Percentiles rank a stretch among this genome's conserved stretches.
These are phyloP conservation scores for Xylaria sp. DNA, from an alignment of 2,329 filamentous ascomycete species.

Conservation along the genomic window DNA sequence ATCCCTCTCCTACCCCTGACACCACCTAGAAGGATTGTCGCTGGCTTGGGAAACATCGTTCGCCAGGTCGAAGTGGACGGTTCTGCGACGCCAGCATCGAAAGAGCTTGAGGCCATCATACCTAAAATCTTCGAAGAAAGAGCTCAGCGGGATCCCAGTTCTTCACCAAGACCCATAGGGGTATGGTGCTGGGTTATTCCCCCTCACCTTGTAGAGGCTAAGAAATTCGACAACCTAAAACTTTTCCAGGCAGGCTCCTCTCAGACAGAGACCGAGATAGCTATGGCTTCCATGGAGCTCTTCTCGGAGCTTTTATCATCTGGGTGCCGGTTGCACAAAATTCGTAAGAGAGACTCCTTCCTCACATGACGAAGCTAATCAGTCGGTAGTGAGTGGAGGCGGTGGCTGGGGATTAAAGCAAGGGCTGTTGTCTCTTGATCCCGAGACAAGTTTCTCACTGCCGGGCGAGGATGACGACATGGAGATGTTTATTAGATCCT, in stretches of 20 bases:
- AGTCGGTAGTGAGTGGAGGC: slow-evolving; percentile 70
- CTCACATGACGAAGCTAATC: slow-evolving; percentile 30
- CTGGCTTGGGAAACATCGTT: slow-evolving; percentile 80
- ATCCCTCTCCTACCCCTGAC: slow-evolving; percentile 68
- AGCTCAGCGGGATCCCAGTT: slow-evolving; percentile 34
- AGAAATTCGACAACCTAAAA: slow-evolving; percentile 31
- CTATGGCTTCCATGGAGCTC: slow-evolving; percentile 35
- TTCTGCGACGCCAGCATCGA: slow-evolving; percentile 64
- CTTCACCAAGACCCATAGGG: slow-evolving; percentile 53
- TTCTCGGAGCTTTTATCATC: slow-evolving; percentile 46
- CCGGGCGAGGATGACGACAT: slow-evolving; percentile 59
- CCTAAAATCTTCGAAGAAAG: slow-evolving; percentile 59
- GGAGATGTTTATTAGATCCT: slow-evolving; percentile 57
- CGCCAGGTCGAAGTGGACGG: slow-evolving; percentile 62
- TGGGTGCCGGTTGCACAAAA: slow-evolving; percentile 54
- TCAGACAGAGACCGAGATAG: slow-evolving; percentile 36
- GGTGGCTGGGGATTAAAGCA: slow-evolving; percentile 85
- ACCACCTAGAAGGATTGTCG: slow-evolving; percentile 62
- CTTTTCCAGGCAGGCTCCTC: slow-evolving; percentile 32
- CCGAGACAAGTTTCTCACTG: slow-evolving; percentile 61
- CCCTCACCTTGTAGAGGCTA: slow-evolving; percentile 34
- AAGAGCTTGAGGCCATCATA: slow-evolving; percentile 72
- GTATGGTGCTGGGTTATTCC: slow-evolving; percentile 78
- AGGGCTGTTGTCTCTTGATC: slow-evolving; percentile 79
- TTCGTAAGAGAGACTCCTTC: slow-evolving; percentile 46